Percentiles rank a stretch among this genome's conserved stretches.
Evolutionary conservation across 23 red algal genomes (phyloP).

Genomic region (Cyanidioschyzon merolae): DNA sequence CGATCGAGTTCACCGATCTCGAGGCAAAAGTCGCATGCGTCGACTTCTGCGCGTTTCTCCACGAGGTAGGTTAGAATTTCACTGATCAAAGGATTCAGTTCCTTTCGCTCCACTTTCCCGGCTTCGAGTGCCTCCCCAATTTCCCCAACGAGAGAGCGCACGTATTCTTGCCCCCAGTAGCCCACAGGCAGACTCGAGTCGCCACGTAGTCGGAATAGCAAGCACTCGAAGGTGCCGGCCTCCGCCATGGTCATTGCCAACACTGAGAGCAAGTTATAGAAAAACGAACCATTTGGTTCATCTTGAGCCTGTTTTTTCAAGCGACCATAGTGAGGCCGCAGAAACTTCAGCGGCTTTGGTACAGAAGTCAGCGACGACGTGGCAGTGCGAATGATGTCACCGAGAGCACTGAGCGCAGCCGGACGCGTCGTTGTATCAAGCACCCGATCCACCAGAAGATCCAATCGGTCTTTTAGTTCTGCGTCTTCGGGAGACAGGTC

Average conservation of each 20-base stretch:
- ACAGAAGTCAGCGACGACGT: slow-evolving; percentile 99
- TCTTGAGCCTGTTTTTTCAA: slow-evolving; percentile 44
- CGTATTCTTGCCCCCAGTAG: slow-evolving; percentile 95
- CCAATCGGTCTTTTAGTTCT: slow-evolving; percentile 75
- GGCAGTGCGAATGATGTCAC: slow-evolving; percentile 72
- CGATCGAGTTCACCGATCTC: slow-evolving; percentile 58
- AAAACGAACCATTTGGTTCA: slow-evolving; percentile 31
- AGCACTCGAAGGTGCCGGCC: slow-evolving; percentile 41
- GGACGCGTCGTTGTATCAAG: slow-evolving; percentile 49
- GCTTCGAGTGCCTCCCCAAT: slow-evolving; percentile 52
- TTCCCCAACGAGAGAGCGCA: slow-evolving; percentile 76
- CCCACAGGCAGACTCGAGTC: slow-evolving; percentile 26
- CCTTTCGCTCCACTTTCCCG: not conserved
- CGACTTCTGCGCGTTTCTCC: slow-evolving; percentile 68
- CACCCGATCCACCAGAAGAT: slow-evolving; percentile 64
- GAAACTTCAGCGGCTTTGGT: slow-evolving; percentile 96
- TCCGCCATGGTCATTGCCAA: slow-evolving; percentile 97
- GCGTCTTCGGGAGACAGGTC: slow-evolving; percentile 90
- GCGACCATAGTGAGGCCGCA: slow-evolving; percentile 63
- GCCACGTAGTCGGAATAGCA: slow-evolving; percentile 70
- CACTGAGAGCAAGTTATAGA: slow-evolving; percentile 82
- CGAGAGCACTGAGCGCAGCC: slow-evolving; percentile 66
- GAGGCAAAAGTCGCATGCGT: slow-evolving; percentile 87
- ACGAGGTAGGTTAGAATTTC: slow-evolving; percentile 86
- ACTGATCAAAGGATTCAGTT: slow-evolving; percentile 43